phyloP scores from a whole-genome alignment of 2,329 filamentous ascomycete genomes.

The Furcasterigmium furcatum region DNA sequence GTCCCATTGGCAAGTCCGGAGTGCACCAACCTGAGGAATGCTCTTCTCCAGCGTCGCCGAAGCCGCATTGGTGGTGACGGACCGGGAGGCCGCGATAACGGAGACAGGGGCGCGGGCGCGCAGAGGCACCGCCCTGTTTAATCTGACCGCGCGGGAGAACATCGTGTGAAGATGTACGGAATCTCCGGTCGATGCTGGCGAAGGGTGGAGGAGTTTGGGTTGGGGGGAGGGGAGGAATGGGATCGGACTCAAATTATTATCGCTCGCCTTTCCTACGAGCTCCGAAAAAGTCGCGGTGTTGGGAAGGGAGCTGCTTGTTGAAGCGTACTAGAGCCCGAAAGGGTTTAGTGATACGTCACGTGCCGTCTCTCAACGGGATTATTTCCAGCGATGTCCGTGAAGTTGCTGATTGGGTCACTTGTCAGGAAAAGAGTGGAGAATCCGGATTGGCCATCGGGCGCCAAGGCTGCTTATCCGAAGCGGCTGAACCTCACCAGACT shows the following conservation, averaged over 20 bases:
- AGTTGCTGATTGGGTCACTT: background rate
- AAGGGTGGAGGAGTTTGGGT: slow-evolving; percentile 17
- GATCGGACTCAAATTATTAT: slow-evolving; percentile 20
- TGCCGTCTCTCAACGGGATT: slow-evolving; percentile 17
- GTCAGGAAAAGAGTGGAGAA: background rate
- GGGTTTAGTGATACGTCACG: slow-evolving; percentile 20
- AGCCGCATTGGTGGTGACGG: slow-evolving; percentile 93
- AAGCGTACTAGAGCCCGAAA: slow-evolving; percentile 24
- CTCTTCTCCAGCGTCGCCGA: slow-evolving; percentile 84
- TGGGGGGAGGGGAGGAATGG: slow-evolving; percentile 21
- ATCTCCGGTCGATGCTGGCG: slow-evolving; percentile 24
- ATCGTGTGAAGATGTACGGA: slow-evolving; percentile 40
- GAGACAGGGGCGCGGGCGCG: slow-evolving; percentile 42
- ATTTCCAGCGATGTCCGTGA: slow-evolving; percentile 5
- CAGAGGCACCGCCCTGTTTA: slow-evolving; percentile 58
- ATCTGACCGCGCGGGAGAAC: slow-evolving; percentile 69
- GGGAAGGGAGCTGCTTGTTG: slow-evolving; percentile 32
- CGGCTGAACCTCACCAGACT: too few relatives aligned
- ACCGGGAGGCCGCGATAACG: slow-evolving; percentile 55
- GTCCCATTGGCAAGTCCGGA: too few relatives aligned
- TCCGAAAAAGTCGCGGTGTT: slow-evolving; percentile 42
- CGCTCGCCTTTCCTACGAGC: slow-evolving; percentile 22
- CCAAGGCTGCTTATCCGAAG: too few relatives aligned
- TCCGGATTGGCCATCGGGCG: too few relatives aligned
- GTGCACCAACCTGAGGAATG: slow-evolving; percentile 43